Percentiles rank a stretch among this genome's conserved stretches.
Conservation (phyloP, 1,139 yeast species). For the Candida sojae region DNA sequence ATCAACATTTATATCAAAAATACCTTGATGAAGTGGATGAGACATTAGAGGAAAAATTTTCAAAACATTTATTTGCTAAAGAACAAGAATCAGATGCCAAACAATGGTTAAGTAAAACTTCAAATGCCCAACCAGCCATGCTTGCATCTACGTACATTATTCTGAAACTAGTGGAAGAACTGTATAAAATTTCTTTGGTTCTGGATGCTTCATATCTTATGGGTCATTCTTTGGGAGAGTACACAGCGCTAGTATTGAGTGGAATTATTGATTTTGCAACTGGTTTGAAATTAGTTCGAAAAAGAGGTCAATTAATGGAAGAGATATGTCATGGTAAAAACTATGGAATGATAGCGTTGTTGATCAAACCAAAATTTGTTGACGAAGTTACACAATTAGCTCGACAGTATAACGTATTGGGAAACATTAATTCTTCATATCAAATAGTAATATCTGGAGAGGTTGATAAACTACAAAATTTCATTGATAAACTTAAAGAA, state of each 20-base stretch:
- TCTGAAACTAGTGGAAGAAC: constrained; percentile 27
- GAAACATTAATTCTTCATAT: constrained; percentile 43
- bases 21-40: constrained; percentile 55
- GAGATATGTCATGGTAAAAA: constrained; percentile 15
- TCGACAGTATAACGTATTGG: constrained; percentile 26
- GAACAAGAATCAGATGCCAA: constrained; percentile 10
- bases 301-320: constrained; percentile 57
- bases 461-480: constrained; percentile 19
- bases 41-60: constrained; percentile 57
- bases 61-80: constrained; percentile 21
- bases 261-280: constrained; percentile 40
- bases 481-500: constrained; percentile 5
- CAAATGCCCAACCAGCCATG: constrained; percentile 66
- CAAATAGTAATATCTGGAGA: constrained; percentile 51
- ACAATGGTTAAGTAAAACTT: constrained; percentile 35
- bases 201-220: constrained; percentile 28
- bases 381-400: constrained; percentile 23
- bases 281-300: constrained; percentile 50
- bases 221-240: constrained; percentile 66
- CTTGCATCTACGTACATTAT: constrained; percentile 48
- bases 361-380: constrained; percentile 24
- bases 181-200: constrained; percentile 25
- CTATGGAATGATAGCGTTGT: constrained; percentile 42
- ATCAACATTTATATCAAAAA: constrained; percentile 15
- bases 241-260: constrained; percentile 49